Evolutionary conservation across 306 rosid species (phyloP).

Genomic region (Vachellia pachyceras): DNA sequence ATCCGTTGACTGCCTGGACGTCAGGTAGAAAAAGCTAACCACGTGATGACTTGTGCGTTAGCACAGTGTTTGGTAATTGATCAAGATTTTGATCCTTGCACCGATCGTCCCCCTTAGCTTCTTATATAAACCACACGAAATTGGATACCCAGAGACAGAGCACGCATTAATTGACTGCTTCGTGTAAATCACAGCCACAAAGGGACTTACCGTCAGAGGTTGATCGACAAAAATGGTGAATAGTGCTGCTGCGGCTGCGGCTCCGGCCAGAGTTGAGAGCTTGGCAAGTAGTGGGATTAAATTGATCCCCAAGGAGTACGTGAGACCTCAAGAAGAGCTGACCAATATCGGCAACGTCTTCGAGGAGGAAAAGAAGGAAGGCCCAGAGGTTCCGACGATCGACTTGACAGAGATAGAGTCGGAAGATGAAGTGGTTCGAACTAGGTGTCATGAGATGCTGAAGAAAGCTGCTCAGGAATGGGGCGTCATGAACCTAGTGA

Average conservation of each 20-base stretch:
- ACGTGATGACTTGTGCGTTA: too few species aligned
- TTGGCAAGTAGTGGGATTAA: constrained; percentile 63
- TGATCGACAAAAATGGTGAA: constrained; percentile 39
- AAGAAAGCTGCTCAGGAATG: constrained; percentile 75
- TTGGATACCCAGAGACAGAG: background rate
- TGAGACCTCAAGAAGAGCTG: constrained; percentile 75
- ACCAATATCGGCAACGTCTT: constrained; percentile 61
- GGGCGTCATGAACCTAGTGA: constrained; percentile 86
- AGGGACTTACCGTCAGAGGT: too few species aligned
- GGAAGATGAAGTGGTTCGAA: constrained; percentile 42
- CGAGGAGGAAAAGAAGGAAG: constrained; percentile 68
- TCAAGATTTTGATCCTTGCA: background rate
- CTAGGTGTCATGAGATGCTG: constrained; percentile 55
- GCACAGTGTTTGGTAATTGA: too few species aligned
- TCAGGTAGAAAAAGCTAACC: too few species aligned
- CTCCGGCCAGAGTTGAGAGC: constrained; percentile 66
- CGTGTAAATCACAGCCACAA: background rate
- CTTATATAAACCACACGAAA: background rate
- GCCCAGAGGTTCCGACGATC: constrained; percentile 76
- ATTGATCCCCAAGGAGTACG: constrained; percentile 73
- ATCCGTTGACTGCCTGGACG: too few species aligned
- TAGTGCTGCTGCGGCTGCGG: constrained; percentile 1
- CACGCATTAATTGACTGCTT: background rate
- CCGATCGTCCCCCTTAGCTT: background rate
- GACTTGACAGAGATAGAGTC: constrained; percentile 65